A percentile compares a stretch with the other conserved stretches of the same genome.
Evolutionary conservation across 345 rosid species (phyloP).

Genomic region (Raphanus raphanistrum): DNA sequence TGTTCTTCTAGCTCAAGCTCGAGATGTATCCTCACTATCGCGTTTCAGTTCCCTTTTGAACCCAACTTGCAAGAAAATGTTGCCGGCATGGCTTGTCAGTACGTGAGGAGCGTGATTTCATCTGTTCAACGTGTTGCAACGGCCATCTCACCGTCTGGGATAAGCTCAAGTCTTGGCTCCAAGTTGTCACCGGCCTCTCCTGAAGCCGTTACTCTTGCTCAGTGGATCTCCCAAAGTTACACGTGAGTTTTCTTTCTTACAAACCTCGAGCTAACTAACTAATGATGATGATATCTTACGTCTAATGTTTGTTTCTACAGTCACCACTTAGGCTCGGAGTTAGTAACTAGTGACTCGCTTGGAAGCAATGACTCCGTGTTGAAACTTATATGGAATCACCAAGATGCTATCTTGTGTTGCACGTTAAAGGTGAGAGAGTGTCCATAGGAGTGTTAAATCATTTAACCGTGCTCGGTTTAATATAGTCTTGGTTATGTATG

Average conservation of each 20-base stretch:
- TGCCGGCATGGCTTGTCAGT: conserved; percentile 91
- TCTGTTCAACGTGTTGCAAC: conserved; percentile 94
- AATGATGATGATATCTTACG: neutral
- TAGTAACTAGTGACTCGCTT: conserved; percentile 59
- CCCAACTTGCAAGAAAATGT: conserved; percentile 85
- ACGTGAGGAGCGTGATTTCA: conserved; percentile 82
- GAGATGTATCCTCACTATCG: conserved; percentile 89
- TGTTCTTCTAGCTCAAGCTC: conserved; percentile 39
- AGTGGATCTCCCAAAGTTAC: conserved; percentile 90
- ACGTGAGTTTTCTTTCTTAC: neutral
- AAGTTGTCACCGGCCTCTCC: conserved; percentile 84
- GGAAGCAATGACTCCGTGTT: conserved; percentile 51
- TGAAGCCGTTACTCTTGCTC: conserved; percentile 85
- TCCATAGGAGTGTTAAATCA: neutral
- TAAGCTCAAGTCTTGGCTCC: conserved; percentile 58
- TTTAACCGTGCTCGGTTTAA: neutral
- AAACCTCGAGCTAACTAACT: neutral
- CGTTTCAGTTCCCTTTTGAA: conserved; percentile 96
- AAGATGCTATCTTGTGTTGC: conserved; percentile 88
- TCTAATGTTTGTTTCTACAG: conserved; percentile 39
- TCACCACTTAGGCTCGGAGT: conserved; percentile 65
- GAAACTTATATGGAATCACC: conserved; percentile 75
- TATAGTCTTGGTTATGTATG: conserved; percentile 19
- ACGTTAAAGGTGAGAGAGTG: conserved; percentile 57
- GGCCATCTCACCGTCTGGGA: conserved; percentile 89